These are phyloP conservation scores for Eucalyptus grandis DNA, from an alignment of 345 rosid species.

Conservation along the genomic window DNA sequence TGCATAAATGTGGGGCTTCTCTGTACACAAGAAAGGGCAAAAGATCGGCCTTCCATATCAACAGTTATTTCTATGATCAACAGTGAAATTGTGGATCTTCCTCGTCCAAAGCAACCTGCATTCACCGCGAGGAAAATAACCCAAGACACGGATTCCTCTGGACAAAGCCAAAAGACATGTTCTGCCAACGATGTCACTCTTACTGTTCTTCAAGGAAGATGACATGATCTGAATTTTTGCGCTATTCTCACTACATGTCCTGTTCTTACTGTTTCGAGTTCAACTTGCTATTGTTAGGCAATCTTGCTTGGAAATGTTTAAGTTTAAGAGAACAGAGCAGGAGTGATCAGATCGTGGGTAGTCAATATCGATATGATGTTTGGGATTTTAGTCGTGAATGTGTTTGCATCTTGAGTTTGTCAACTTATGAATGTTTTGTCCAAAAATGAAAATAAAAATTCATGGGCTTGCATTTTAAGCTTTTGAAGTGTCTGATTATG, in stretches of 20 bases:
- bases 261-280: not conserved
- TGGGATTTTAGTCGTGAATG: no score
- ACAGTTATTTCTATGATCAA: slow-evolving; percentile 2
- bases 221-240: not conserved
- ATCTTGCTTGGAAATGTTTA: not conserved
- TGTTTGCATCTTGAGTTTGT: no score
- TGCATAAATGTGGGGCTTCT: slow-evolving; percentile 10
- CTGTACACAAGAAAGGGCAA: not conserved
- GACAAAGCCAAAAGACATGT: not conserved
- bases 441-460: no score
- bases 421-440: no score
- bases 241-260: not conserved
- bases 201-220: not conserved
- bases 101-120: not conserved
- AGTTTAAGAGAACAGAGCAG: no score
- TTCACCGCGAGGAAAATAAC: not conserved
- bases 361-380: no score
- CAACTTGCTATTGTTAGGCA: not conserved
- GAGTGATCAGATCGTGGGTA: no score
- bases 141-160: not conserved
- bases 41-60: not conserved
- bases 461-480: no score
- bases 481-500: no score
- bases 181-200: not conserved
- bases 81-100: slow-evolving; percentile 4